Base-by-base conservation (phyloP, 805 yeast genomes). In the Kodamaea leandrae region DNA sequence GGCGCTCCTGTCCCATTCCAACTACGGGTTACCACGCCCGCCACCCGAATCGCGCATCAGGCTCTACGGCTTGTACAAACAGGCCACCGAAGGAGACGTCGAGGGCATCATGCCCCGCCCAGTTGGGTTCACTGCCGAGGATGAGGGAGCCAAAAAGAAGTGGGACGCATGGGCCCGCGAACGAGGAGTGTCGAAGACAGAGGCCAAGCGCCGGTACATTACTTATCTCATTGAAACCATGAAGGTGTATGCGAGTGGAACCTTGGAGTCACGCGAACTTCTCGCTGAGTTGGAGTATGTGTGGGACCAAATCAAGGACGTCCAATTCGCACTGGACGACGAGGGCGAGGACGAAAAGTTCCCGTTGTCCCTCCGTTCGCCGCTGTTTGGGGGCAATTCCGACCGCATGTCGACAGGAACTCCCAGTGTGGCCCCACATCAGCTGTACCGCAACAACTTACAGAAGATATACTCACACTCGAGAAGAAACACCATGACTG, bases 151-250 rank as follows among this genome's bases (percentile, higher is more conserved):
- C 7, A 76, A 77, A 54, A 74, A 79, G 50, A 86, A 87, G 57
- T 85, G 89, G 83, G 90, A 84, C 51, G 88, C 95, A 0, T 87
- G 96, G 96, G 79, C 82, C 48, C 59, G 74, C 17, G 86, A 84
- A 52, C 78, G 80, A 47, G 95, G 95, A 0, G 54, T 84, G 19
- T 54, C 78, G 14, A 74, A 72, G 44, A 77, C 83, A 0, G 87
- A 84, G 51, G 95, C 95, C 2, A 86, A 88, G 57, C 67, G 83
- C 32, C 63, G 72, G 36, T 87, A 87, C 57, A 82, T 86, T 19
- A 71, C 80, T 27, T 78, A 71, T 46, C 71, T 87, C 28, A 77
- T 88, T 19, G 82, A 81, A 37, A 82, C 93, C 5, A 83, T 87
- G 89, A 68, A 71, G 43, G 64, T 73, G 2, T 83, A 82, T 51